These are phyloP conservation scores for Phytopythium boreale DNA, from an alignment of 352 stramenopile species.

Conservation along the genomic window DNA sequence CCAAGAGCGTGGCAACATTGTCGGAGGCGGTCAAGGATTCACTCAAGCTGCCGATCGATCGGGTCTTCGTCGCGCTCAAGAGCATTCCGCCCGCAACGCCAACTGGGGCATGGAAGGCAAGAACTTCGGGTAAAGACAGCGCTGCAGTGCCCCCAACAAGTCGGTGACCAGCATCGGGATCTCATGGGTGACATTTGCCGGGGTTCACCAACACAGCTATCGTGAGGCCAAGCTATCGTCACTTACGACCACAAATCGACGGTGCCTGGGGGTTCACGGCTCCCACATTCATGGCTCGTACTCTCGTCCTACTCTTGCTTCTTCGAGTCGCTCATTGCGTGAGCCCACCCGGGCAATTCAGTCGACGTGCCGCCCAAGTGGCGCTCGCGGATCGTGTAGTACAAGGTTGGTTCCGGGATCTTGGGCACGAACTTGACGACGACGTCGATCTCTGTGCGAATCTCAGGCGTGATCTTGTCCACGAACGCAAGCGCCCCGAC, in stretches of 20 bases:
- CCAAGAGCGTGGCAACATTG: constrained; percentile 16
- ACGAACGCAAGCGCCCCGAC: constrained; percentile 34
- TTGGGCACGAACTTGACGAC: constrained; percentile 35
- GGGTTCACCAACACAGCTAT: too few relatives aligned
- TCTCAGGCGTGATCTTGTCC: constrained; percentile 48
- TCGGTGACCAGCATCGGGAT: too few relatives aligned
- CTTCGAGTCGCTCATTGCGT: background rate
- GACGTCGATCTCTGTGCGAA: constrained; percentile 50
- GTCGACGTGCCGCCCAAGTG: background rate
- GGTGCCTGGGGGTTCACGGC: too few relatives aligned
- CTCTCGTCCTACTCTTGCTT: background rate
- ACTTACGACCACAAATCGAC: too few relatives aligned
- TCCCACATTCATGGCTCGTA: too few relatives aligned
- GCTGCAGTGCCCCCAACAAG: too few relatives aligned
- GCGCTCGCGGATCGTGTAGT: constrained; percentile 3
- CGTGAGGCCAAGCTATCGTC: too few relatives aligned
- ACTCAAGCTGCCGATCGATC: constrained; percentile 17
- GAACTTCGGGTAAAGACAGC: background rate
- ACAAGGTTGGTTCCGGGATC: background rate
- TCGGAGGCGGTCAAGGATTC: constrained; percentile 15
- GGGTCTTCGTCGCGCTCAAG: constrained; percentile 32
- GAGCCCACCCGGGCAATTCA: background rate
- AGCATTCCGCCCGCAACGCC: constrained; percentile 25
- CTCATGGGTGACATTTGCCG: too few relatives aligned
- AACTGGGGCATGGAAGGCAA: constrained; percentile 27